Conservation (phyloP, 306 rosid species). For the Vigna unguiculata region DNA sequence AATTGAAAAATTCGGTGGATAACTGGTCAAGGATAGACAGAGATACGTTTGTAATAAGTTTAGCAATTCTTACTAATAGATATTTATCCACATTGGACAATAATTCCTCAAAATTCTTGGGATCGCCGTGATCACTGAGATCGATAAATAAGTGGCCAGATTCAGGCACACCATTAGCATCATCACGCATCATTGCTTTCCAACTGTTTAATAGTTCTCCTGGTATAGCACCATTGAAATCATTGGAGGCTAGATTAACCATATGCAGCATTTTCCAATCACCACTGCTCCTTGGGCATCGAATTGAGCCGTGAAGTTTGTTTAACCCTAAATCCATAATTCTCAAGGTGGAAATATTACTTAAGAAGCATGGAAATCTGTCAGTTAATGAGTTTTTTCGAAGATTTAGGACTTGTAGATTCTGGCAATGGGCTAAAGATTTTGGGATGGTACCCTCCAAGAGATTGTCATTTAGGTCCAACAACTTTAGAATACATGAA, state of each 20-base stretch:
- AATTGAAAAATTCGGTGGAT: not conserved
- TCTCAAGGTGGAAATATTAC: conserved; percentile 9
- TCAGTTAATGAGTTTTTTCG: conserved; percentile 15
- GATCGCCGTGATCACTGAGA: not conserved
- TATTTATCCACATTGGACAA: not conserved
- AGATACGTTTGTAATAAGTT: not conserved
- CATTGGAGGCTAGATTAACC: conserved; percentile 43
- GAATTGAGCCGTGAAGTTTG: conserved; percentile 1
- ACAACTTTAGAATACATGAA: conserved; percentile 38
- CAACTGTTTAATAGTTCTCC: not conserved
- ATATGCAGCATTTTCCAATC: conserved; percentile 39
- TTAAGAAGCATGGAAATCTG: conserved; percentile 41
- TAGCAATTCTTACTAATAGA: not conserved
- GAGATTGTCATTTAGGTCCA: conserved; percentile 45
- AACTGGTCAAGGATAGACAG: conserved; percentile 1
- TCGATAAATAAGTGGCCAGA: conserved; percentile 18
- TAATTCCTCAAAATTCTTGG: not conserved
- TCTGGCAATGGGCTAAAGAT: conserved; percentile 24
- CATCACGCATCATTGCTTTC: conserved; percentile 36
- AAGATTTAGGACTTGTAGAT: conserved; percentile 38
- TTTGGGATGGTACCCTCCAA: conserved; percentile 41
- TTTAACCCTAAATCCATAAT: not conserved
- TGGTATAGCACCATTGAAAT: conserved; percentile 42
- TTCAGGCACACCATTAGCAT: not conserved
- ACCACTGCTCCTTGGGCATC: not conserved